phyloP scores from a whole-genome alignment of 345 rosid genomes.

The Aquilaria malaccensis region DNA sequence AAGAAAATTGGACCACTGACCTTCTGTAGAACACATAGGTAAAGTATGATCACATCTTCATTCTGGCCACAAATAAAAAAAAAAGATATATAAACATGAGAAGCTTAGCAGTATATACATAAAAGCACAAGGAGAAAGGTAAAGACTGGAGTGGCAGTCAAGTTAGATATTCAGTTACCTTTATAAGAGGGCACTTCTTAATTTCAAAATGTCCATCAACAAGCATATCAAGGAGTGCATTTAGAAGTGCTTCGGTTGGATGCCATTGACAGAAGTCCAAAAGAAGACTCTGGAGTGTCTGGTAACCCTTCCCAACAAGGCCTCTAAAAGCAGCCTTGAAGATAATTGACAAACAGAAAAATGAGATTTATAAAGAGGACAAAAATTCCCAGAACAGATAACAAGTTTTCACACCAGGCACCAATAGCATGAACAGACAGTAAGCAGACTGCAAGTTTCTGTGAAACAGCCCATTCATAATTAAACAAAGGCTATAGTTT shows the following conservation, averaged over 20 bases:
- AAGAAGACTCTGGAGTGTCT: conserved; percentile 80
- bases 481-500: no score
- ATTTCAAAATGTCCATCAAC: conserved; percentile 89
- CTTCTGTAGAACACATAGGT: conserved; percentile 87
- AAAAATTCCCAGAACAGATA: not conserved
- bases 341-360: conserved; percentile 7
- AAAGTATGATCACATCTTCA: conserved; percentile 90
- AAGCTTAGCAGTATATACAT: conserved; percentile 10
- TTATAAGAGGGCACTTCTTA: conserved; percentile 51
- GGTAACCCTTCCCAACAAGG: conserved; percentile 92
- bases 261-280: conserved; percentile 75
- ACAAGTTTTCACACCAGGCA: not conserved
- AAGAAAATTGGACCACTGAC: conserved; percentile 43
- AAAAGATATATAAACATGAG: conserved; percentile 19
- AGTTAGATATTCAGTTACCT: conserved; percentile 38
- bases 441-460: not conserved
- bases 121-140: not conserved
- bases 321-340: conserved; percentile 78
- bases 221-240: conserved; percentile 93
- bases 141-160: not conserved
- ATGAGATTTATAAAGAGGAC: not conserved
- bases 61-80: conserved; percentile 48
- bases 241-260: conserved; percentile 75
- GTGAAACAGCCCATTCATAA: no score
- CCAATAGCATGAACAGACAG: not conserved